These are phyloP conservation scores for Cryptococcus sp. DNA, from an alignment of 1,284 basidiomycete species.

Conservation along the genomic window DNA sequence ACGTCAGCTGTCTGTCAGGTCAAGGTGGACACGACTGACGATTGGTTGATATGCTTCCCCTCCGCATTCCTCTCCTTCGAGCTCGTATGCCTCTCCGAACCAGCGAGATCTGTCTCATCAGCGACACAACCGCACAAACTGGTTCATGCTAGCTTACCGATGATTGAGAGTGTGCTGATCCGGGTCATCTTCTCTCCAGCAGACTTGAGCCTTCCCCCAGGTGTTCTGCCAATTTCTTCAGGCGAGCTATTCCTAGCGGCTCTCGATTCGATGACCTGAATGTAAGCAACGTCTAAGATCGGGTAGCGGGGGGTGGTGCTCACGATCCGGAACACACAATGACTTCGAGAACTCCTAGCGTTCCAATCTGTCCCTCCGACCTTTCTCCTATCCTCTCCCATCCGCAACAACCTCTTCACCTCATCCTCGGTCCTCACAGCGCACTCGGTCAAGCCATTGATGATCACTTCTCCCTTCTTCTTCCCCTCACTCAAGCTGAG, in stretches of 20 bases:
- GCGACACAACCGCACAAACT: conserved; percentile 4
- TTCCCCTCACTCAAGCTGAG: conserved; percentile 42
- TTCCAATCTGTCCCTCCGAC: conserved; percentile 98
- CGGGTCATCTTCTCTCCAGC: conserved; percentile 43
- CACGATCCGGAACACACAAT: conserved; percentile 86
- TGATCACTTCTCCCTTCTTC: conserved; percentile 45
- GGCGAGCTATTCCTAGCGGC: conserved; percentile 15
- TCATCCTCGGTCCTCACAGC: conserved; percentile 84
- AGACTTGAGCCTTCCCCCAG: conserved; percentile 20
- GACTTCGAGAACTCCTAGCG: conserved; percentile 82
- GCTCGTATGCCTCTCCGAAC: conserved; percentile 89
- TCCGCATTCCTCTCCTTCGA: conserved; percentile 87
- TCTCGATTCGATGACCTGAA: conserved; percentile 45
- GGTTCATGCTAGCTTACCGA: conserved; percentile 19
- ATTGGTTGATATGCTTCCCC: conserved; percentile 81
- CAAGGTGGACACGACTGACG: conserved; percentile 12
- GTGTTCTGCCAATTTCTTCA: conserved; percentile 15
- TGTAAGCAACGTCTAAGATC: not conserved
- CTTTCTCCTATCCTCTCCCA: conserved; percentile 81
- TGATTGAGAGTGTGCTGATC: conserved; percentile 61
- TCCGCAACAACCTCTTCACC: conserved; percentile 72
- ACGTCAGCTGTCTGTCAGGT: not conserved
- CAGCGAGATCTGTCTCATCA: conserved; percentile 78
- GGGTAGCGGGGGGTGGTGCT: conserved; percentile 10
- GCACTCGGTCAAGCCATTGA: conserved; percentile 46